A percentile compares a stretch with the other conserved stretches of the same genome.
phyloP scores from a whole-genome alignment of 805 yeast species.

The Wickerhamomyces rabaulensis region DNA sequence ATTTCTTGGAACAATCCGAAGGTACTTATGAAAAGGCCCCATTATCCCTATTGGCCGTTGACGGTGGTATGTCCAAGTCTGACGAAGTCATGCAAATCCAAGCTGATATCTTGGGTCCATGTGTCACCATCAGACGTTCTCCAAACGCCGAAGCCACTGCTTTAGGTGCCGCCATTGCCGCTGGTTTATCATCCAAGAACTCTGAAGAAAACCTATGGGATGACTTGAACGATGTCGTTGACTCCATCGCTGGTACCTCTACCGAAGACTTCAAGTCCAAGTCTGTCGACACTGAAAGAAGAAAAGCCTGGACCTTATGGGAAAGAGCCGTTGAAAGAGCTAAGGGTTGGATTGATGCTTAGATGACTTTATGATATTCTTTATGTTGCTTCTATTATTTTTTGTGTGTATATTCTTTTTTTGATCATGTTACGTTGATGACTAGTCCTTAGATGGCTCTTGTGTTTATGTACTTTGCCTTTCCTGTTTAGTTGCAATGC shows the following conservation, averaged over 20 bases:
- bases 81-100: slow-evolving; percentile 91
- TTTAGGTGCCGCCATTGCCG: slow-evolving; percentile 93
- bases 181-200: slow-evolving; percentile 58
- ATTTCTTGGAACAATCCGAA: slow-evolving; percentile 49
- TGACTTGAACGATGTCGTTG: slow-evolving; percentile 62
- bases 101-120: slow-evolving; percentile 85
- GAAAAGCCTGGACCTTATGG: slow-evolving; percentile 76
- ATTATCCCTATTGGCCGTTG: slow-evolving; percentile 64
- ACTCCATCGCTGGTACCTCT: slow-evolving; percentile 31
- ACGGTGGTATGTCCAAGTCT: slow-evolving; percentile 93
- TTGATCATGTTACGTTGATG: neutral
- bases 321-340: slow-evolving; percentile 79
- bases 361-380: neutral
- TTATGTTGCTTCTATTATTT: neutral
- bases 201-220: slow-evolving; percentile 66
- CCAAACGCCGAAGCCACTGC: slow-evolving; percentile 89
- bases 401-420: neutral
- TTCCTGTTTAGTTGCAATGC: too few species aligned
- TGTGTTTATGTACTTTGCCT: too few species aligned
- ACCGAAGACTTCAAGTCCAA: slow-evolving; percentile 31
- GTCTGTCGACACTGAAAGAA: slow-evolving; percentile 49
- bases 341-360: slow-evolving; percentile 59
- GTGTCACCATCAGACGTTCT: slow-evolving; percentile 77
- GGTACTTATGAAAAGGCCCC: slow-evolving; percentile 41
- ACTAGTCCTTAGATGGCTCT: neutral